Evolutionary conservation across 2,329 filamentous ascomycete genomes (phyloP), one percentile per base, ranked within the genome.

Genomic region (Aureobasidium sp.): DNA sequence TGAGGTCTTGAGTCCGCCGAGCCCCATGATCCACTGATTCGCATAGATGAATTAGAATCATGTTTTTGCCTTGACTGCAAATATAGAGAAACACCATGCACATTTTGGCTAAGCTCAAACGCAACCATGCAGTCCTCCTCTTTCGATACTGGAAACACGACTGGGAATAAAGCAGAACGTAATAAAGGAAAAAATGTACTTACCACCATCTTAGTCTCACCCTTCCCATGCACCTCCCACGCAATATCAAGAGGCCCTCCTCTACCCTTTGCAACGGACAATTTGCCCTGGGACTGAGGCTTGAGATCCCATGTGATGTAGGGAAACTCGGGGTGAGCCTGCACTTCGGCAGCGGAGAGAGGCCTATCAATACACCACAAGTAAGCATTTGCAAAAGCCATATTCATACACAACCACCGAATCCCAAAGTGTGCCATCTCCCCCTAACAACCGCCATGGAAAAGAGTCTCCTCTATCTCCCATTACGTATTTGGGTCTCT

Each of bases 141-240:
- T 8, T 44, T 25, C 14, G 20, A 44, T 15, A 11, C 5, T 14
- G 14, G 2, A 25, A 44, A 20, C 41, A 25, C 22, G 6, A 15
- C 41, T 14, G 20, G 22, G 25, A 5, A 22, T 6, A 39, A 25
- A 44, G 3, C 17, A 11, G 3, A 17, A 53, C 9, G 25, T 27
- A 27, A 17, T 17, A 44, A 34, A 53, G n/a, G 55, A 27, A 5
- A 42, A 45, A 34, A 47, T 34, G 37, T 3, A 83, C 87, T 66
- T 79, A 94, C 90, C 68, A 91, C 79, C 66, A 94, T 76, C 77
- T 89, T 88, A 66, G 82, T 80, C 52, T 87, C 83, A 3, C 90
- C 90, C 64, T 81, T 77, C 62, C 91, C 90, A 76, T 96, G 90
- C 52, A 94, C 79, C 74, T 94, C 89, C 81, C 89, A 95, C 59